Conservation (phyloP, 768 basidiomycete species). For the Glaciozyma martinii region DNA sequence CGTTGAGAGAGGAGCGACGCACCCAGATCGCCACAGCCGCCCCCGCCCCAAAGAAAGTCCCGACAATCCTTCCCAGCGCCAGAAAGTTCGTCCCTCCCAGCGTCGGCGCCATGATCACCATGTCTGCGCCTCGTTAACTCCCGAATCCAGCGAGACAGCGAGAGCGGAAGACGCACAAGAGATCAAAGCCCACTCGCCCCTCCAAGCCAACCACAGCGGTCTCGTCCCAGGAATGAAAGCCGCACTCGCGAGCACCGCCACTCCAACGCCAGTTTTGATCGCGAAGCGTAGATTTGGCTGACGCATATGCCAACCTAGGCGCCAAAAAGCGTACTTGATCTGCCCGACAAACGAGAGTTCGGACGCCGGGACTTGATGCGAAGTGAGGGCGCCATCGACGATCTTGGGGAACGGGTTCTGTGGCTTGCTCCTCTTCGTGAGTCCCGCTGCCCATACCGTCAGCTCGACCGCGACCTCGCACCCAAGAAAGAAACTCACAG, state of each 20-base stretch:
- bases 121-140: slow-evolving; percentile 42
- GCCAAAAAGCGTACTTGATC: slow-evolving; percentile 21
- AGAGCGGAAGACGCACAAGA: slow-evolving; percentile 50
- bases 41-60: slow-evolving; percentile 59
- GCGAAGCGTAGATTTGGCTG: slow-evolving; percentile 78
- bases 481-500: slow-evolving; percentile 32
- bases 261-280: slow-evolving; percentile 59
- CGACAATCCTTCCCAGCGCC: slow-evolving; percentile 69
- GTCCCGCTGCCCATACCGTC: neutral
- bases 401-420: slow-evolving; percentile 25
- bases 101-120: slow-evolving; percentile 68
- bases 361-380: slow-evolving; percentile 7
- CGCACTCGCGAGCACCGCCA: slow-evolving; percentile 71
- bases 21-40: slow-evolving; percentile 6
- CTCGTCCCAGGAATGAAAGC: slow-evolving; percentile 63
- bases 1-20: neutral
- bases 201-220: slow-evolving; percentile 66
- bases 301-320: slow-evolving; percentile 61
- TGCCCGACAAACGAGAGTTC: slow-evolving; percentile 1
- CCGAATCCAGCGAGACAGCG: neutral
- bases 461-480: neutral
- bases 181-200: slow-evolving; percentile 93
- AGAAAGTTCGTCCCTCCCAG: slow-evolving; percentile 90
- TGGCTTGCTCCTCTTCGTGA: slow-evolving; percentile 7
- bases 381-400: slow-evolving; percentile 21